Conservation (phyloP, 495 filamentous ascomycete genomes). For the Tuber borchii region DNA sequence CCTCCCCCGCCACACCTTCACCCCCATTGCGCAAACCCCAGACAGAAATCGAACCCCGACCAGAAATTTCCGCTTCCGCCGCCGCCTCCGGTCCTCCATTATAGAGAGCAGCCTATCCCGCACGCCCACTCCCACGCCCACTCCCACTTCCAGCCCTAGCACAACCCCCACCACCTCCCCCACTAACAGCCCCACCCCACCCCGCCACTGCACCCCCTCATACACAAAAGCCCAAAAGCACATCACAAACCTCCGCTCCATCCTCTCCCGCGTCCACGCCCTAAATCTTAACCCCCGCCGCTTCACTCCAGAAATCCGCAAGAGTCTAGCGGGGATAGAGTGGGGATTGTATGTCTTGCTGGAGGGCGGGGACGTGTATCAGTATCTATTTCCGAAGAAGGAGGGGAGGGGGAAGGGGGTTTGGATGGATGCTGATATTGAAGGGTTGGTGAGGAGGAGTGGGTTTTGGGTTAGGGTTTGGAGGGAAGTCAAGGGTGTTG, state of each 20-base stretch:
- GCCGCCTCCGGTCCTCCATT: not conserved
- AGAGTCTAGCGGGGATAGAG: not conserved
- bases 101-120: not conserved
- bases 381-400: not conserved
- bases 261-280: not conserved
- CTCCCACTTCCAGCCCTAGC: not conserved
- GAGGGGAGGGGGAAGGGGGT: not conserved
- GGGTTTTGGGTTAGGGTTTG: not conserved
- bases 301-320: not conserved
- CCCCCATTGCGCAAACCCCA: constrained; percentile 47
- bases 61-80: not conserved
- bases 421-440: not conserved
- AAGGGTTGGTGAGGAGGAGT: not conserved
- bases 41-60: not conserved
- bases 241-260: not conserved
- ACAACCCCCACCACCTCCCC: not conserved
- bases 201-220: not conserved
- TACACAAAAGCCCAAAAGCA: not conserved
- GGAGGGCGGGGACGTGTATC: not conserved
- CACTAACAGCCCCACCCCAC: not conserved
- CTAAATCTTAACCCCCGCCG: not conserved
- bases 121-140: not conserved
- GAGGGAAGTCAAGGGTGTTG: not conserved
- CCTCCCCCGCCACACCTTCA: constrained; percentile 46
- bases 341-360: not conserved